A percentile compares a stretch with the other conserved stretches of the same genome.
Evolutionary conservation across 2,329 filamentous ascomycete genomes (phyloP).

Genomic region (Clathrospora elynae): DNA sequence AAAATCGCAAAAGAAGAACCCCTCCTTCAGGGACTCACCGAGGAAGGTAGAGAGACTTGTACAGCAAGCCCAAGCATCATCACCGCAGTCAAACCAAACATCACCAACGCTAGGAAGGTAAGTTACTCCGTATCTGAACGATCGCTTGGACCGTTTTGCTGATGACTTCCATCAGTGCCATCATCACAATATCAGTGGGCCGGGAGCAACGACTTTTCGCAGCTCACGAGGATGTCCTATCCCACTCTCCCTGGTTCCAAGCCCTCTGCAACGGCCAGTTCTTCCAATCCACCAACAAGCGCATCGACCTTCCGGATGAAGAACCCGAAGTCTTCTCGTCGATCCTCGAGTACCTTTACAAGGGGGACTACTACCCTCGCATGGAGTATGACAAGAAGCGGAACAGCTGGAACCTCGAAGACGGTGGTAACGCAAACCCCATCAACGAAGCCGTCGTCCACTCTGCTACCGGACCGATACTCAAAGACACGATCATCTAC

Average conservation of each 20-base stretch:
- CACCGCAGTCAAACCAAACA: slow-evolving; percentile 44
- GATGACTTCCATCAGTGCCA: slow-evolving; percentile 51
- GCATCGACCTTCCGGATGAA: slow-evolving; percentile 80
- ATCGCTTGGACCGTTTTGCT: slow-evolving; percentile 15
- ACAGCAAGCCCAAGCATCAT: slow-evolving; percentile 41
- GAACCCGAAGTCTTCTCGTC: slow-evolving; percentile 90
- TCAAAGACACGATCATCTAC: slow-evolving; percentile 90
- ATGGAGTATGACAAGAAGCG: slow-evolving; percentile 80
- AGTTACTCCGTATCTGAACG: slow-evolving; percentile 15
- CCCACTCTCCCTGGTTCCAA: slow-evolving; percentile 78
- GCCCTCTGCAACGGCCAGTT: slow-evolving; percentile 66
- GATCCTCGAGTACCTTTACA: slow-evolving; percentile 89
- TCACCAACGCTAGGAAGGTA: slow-evolving; percentile 46
- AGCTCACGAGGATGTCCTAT: slow-evolving; percentile 84
- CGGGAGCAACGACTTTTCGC: slow-evolving; percentile 85
- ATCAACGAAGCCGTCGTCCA: slow-evolving; percentile 60
- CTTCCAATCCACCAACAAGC: slow-evolving; percentile 66
- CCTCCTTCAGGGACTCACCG: slow-evolving; percentile 45
- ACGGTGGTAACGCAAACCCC: slow-evolving; percentile 51
- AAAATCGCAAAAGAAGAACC: slow-evolving; percentile 46
- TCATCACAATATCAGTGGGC: slow-evolving; percentile 82
- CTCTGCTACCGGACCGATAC: slow-evolving; percentile 65
- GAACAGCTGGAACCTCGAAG: slow-evolving; percentile 82
- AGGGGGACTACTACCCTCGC: slow-evolving; percentile 88
- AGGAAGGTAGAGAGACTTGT: slow-evolving; percentile 43